Base-by-base conservation (phyloP, 495 filamentous ascomycete genomes). In the Neurospora sp. region DNA sequence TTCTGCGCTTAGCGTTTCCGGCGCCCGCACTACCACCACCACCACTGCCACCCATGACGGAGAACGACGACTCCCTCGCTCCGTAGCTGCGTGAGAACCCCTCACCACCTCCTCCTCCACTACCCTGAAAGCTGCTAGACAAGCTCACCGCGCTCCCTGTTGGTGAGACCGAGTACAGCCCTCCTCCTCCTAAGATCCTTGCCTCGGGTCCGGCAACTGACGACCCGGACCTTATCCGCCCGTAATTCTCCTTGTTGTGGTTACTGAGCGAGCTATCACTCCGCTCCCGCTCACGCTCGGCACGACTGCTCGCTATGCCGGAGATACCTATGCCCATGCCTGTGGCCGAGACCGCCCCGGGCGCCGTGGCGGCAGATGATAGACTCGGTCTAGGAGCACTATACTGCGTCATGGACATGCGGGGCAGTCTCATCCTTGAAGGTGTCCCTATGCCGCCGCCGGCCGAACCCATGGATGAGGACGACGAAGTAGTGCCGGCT, bases 371-470 rank as follows among this genome's bases (percentile, higher is more conserved):
- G 5, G 77, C 71, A 7, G 70, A 74, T 3, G 75, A 74, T n/a
- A 82, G 66, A 71, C 79, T 81, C 28, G 83, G 80, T 37, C 84
- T 74, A 0, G 79, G 54, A 66, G 54, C 19, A 66, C 54, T 70
- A 38, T 77, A 79, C 45, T 79, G 69, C 1, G 81, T 81, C 8
- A 66, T 66, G 54, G 83, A 80, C 7, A 78, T 82, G n/a, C 83
- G 76, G 4, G 83, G 81, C 28, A 83, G 71, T 71, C 84, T 76
- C 69, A 76, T 83, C 71, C 78, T 84, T 34, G 70, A 73, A 28
- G 54, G 54, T 19, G 54, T 66, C 6, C 28, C 54, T 66, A 66
- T 34, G 73, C 70, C 38, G 45, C 66, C 74, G 34, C 70, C 71
- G 11, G 79, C 66, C 5, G 71, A 48, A 42, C 75, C 74, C 4